Percentiles rank a stretch among this genome's conserved stretches.
These are phyloP conservation scores for Epicoccum nigrum DNA, from an alignment of 2,329 filamentous ascomycete species.

Conservation along the genomic window DNA sequence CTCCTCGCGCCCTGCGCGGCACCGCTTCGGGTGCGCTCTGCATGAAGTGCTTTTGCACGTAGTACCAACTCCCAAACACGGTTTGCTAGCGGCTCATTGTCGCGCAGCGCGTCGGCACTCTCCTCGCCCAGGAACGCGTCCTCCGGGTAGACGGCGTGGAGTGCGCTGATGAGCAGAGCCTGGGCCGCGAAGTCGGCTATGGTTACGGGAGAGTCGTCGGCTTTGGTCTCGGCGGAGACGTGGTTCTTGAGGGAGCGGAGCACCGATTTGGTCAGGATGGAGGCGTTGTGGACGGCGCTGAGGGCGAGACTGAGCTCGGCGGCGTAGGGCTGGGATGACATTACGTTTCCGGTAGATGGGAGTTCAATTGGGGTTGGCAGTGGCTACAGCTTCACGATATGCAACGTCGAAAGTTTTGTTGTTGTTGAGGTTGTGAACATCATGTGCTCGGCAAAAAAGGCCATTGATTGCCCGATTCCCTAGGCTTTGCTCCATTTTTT, in stretches of 20 bases:
- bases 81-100: constrained; percentile 55
- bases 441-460: constrained; percentile 16
- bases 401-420: constrained; percentile 1
- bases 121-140: constrained; percentile 69
- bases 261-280: constrained; percentile 63
- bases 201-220: constrained; percentile 66
- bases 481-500: background rate
- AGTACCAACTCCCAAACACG: constrained; percentile 63
- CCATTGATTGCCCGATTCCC: constrained; percentile 5
- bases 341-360: constrained; percentile 4
- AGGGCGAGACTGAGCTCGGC: constrained; percentile 42
- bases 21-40: constrained; percentile 31
- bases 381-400: constrained; percentile 8
- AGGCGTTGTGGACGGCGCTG: constrained; percentile 60
- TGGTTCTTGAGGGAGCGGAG: constrained; percentile 56
- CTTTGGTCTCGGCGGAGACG: constrained; percentile 59
- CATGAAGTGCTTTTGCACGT: constrained; percentile 38
- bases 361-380: constrained; percentile 6
- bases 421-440: constrained; percentile 9
- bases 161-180: constrained; percentile 64
- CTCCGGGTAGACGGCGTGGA: constrained; percentile 60
- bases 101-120: constrained; percentile 59
- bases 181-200: constrained; percentile 69
- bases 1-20: constrained; percentile 25
- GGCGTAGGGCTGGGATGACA: constrained; percentile 24